Base-by-base conservation (phyloP, 2,329 filamentous ascomycete species). In the Amesomyces nigricolor region DNA sequence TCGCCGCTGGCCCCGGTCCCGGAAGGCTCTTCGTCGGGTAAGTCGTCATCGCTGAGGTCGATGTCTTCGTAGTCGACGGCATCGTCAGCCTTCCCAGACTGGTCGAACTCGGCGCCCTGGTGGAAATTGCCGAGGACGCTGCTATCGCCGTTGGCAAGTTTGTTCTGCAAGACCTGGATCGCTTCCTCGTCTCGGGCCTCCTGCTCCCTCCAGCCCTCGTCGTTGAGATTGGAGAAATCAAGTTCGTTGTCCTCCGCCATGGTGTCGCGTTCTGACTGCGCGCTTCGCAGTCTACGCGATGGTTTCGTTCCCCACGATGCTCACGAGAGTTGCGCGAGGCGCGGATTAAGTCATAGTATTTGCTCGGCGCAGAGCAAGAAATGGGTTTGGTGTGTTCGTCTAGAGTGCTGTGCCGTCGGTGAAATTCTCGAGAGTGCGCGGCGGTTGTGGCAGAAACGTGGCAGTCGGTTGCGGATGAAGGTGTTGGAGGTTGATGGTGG, bases 31-130 rank as follows among this genome's bases (percentile, higher is more conserved):
- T 94, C 89, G 6, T 94, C 89, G 10, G 90, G 87, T 7, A 96
- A 78, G 60, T 96, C 91, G 67, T 95, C 91, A 68, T 97, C 92
- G 59, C 97, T 91, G 64, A 81, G 96, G 67, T 99, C 92, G 64
- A 81, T 97, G 67, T 99, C 92, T 59, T 94, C 76, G 43, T 79
- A 99, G 67, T 99, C 94, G 59, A 94, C 75, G 40, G 94, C 94
- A 72, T 97, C 89, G 58, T 91, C 91, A 53, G 91, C 92, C 71
- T 99, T 99, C 69, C 90, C 87, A 6, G 78, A 76, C 61, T 83
- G 77, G 61, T 85, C 83, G 60, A 86, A 80, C 22, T 76, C 68
- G 51, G 71, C 72, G 49, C 61, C 63, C 7, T 50, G 42, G 9
- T 52, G 48, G 50, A 65, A 40, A 30, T 67, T 70, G 11, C 64